Evolutionary conservation across 371 early-diverging fungal genomes (phyloP), one percentile per base, ranked within the genome.

Genomic region (Ordospora pajunii): DNA sequence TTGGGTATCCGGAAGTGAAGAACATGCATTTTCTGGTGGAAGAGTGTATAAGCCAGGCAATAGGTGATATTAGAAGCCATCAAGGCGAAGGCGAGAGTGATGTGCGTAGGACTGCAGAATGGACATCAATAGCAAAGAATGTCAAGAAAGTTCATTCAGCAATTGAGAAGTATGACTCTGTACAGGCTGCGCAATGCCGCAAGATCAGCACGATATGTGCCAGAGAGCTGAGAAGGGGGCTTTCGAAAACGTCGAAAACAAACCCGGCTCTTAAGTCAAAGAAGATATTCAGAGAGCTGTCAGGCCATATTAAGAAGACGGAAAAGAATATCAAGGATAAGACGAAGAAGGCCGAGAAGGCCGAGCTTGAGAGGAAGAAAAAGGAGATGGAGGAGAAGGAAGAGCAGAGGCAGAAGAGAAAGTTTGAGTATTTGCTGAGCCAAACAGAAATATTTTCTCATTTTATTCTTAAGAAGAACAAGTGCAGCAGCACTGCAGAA

Each of bases 391-490:
- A 94, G 79, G 86, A 87, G 44, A 88, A 92, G 54, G 95, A 96
- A 84, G 89, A 89, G 11, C 86, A 88, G 52, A 87, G 94, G 67
- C 94, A 95, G 82, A 90, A 90, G 4, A 88, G 91, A 74, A 96
- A 96, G 83, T 89, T 96, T 63, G 91, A 94, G 81, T 95, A 94
- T 80, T 87, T 96, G 73, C 90, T 95, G 68, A 91, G 90, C 0
- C 95, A 96, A 82, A 95, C 95, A 4, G 95, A 96, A 79, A 86
- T 95, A 1, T 96, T 92, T 86, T 90, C 92, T 75, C 93, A 94
- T 84, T 96, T 95, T 86, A 89, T 95, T 68, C 90, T 83, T 22
- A 74, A 79, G 21, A 83, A 82, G 45, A 75, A 75, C 42, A 77
- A 79, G 14, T 27, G 52, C 21, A 10, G 14, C 0, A 45, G 76